Evolutionary conservation across 108 stramenopile genomes (phyloP), one percentile per base, ranked within the genome.

Genomic region (Pinguiococcus pyrenoidosus): DNA sequence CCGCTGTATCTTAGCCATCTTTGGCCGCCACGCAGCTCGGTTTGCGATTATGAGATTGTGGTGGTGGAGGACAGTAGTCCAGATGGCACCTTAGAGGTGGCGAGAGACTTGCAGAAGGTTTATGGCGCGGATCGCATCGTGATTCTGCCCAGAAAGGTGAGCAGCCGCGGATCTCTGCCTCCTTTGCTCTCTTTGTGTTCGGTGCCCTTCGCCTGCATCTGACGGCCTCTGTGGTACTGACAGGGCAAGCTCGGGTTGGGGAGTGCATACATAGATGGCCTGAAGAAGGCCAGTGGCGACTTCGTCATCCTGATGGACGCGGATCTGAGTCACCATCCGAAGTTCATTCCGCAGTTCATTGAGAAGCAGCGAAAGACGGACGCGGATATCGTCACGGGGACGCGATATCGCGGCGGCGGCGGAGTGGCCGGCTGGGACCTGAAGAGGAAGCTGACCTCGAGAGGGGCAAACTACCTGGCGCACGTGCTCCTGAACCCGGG

Each of bases 301-400:
- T 73, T 82, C 30, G 85, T 95, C 37, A 59, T 98, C 37, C 63
- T 98, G 14, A 95, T 98, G 93, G 96, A 98, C 63, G 96, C 93
- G 0, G 96, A 98, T 56, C 54, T 98, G 50, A 79, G 76, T 29
- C 96, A 98, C 63, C 96, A 98, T 68, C 92, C 92, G 5, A 93
- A 88, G 64, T 82, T 80, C 53, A 94, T 93, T 42, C 84, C 88
- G 6, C 48, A 87, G 44, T 82, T 92, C 84, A 78, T 89, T 29
- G 23, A 53, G 21, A 40, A 44, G 28, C 73, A 69, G 69, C 29
- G 47, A 18, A 50, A 41, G 44, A 43, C 56, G 20, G 75, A 66
- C 21, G 62, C 27, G 14, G 85, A 98, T 34, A 84, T 98, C 48
- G 92, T 98, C 6, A 87, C 87, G 6, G 96, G 96, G 7, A 92